These are phyloP conservation scores for Rehmannia glutinosa DNA, from an alignment of 257 asterid genomes.

Conservation along the genomic window DNA sequence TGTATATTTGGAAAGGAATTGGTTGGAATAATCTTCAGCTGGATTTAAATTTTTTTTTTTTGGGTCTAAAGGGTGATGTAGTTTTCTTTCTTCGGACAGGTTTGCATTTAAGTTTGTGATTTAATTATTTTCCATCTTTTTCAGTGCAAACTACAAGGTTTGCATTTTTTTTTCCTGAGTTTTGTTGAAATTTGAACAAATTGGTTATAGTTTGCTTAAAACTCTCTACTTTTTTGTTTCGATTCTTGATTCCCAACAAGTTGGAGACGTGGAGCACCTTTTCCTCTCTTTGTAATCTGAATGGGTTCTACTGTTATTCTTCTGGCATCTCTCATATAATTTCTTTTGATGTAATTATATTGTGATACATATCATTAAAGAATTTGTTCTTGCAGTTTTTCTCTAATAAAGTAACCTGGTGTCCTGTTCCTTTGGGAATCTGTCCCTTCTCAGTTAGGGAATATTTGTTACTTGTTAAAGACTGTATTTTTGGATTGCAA, in stretches of 20 bases:
- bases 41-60: too few species aligned
- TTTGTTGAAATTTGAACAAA: not conserved
- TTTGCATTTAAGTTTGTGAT: not conserved
- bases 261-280: constrained; percentile 17
- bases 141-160: too few species aligned
- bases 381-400: constrained; percentile 19
- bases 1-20: constrained; percentile 1
- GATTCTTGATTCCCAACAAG: constrained; percentile 33
- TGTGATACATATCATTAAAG: constrained; percentile 14
- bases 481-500: not conserved
- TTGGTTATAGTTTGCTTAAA: constrained; percentile 1
- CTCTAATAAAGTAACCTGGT: constrained; percentile 4
- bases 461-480: constrained; percentile 3
- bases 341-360: not conserved
- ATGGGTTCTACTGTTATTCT: constrained; percentile 10
- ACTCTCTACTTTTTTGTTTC: constrained; percentile 1
- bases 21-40: not conserved
- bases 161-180: too few species aligned
- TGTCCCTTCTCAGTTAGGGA: constrained; percentile 11
- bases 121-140: not conserved
- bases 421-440: constrained; percentile 15
- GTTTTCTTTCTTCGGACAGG: not conserved
- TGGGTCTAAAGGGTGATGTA: too few species aligned
- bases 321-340: constrained; percentile 17
- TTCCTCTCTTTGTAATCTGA: constrained; percentile 2